Conservation (phyloP, 352 stramenopile genomes). For the Thalassiosira livingstoniorum region DNA sequence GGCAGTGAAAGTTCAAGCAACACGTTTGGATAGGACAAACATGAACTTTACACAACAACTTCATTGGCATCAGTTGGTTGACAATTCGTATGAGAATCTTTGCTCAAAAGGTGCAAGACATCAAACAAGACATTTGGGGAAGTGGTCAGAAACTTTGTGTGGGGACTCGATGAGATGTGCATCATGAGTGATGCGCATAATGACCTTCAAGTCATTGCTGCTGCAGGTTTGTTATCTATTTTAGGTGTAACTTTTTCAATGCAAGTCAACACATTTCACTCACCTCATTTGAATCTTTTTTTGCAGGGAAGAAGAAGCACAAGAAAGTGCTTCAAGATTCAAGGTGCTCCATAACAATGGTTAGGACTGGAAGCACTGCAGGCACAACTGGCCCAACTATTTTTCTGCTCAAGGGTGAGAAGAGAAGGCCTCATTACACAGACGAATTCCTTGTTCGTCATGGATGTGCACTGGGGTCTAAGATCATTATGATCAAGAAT, state of each 20-base stretch:
- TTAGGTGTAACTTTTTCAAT: too few species aligned
- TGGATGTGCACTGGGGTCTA: slow-evolving; percentile 8
- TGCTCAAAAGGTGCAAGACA: slow-evolving; percentile 21
- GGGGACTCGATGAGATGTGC: slow-evolving; percentile 39
- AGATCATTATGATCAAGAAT: slow-evolving; percentile 41
- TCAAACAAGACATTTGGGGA: slow-evolving; percentile 30
- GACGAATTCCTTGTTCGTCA: slow-evolving; percentile 18
- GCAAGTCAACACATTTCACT: too few species aligned
- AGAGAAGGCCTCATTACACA: background rate
- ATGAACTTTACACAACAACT: slow-evolving; percentile 36
- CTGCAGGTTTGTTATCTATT: too few species aligned
- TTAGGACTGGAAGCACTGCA: slow-evolving; percentile 14
- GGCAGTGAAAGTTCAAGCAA: slow-evolving; percentile 21
- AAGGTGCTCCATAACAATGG: slow-evolving; percentile 17
- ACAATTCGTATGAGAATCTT: slow-evolving; percentile 13
- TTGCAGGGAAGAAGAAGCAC: slow-evolving; percentile 35
- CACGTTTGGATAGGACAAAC: slow-evolving; percentile 9
- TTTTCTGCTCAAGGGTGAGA: slow-evolving; percentile 24
- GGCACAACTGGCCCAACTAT: slow-evolving; percentile 25
- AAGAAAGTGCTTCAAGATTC: slow-evolving; percentile 31
- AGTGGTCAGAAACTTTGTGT: slow-evolving; percentile 22
- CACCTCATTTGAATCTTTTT: too few species aligned
- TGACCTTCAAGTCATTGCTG: slow-evolving; percentile 7
- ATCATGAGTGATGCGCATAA: slow-evolving; percentile 16
- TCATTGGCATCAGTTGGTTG: slow-evolving; percentile 20